Evolutionary conservation across 2,329 filamentous ascomycete genomes (phyloP), one percentile per base, ranked within the genome.

Genomic region (Drechmeria coniospora): DNA sequence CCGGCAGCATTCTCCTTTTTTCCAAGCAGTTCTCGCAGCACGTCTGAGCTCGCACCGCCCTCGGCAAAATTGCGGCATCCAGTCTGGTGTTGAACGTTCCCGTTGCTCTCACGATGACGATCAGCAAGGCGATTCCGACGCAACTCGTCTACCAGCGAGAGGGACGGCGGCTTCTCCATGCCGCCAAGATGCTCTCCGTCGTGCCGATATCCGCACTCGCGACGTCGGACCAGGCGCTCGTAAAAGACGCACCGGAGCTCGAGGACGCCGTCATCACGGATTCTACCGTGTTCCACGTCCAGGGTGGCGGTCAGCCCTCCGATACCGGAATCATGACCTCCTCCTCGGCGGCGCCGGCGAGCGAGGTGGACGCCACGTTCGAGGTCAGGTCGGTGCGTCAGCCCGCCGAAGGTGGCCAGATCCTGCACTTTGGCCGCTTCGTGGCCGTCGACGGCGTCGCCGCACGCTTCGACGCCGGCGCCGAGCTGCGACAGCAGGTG

Each of bases 291-390:
- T 82, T 82, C 51, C 72, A 82, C 35, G 68, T 74, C 0, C 77
- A 82, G 48, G 77, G 77, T 14, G 77, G 77, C 35, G 77, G 77
- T 7, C 77, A 82, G 41, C 77, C 77, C 2, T 73, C 66, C 0
- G 77, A 82, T 35, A 56, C 61, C 7, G 77, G 77, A 13, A 50
- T 44, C 20, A 76, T 81, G 35, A 65, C 59, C 47, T 62, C 62
- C 26, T 51, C 54, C 4, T 43, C 55, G 7, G 25, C 12, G n/a
- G n/a, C n/a, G n/a, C n/a, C n/a, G n/a, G n/a, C n/a, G n/a, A n/a
- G n/a, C n/a, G n/a, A n/a, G n/a, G n/a, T n/a, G n/a, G n/a, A n/a
- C n/a, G n/a, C n/a, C 25, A 27, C 6, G 6, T 21, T 27, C 12
- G 8, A 21, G 9, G 25, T 27, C 4, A 15, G 5, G 17, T 17